These are phyloP conservation scores for Macrolepiota albuminosa DNA, from an alignment of 768 basidiomycete species.

Conservation along the genomic window DNA sequence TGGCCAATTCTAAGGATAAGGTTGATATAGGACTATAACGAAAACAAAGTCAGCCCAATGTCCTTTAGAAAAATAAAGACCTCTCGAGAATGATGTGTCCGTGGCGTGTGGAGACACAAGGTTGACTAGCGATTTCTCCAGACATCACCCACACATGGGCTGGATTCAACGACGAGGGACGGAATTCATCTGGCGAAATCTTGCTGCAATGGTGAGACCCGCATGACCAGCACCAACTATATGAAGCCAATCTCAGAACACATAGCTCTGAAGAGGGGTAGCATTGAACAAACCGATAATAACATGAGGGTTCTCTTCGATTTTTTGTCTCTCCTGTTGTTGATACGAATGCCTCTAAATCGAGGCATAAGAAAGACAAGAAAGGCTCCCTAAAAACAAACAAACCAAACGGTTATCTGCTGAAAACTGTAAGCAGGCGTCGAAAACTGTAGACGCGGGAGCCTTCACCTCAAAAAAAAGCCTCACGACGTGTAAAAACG, in stretches of 20 bases:
- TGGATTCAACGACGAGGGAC: conserved; percentile 53
- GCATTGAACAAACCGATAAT: conserved; percentile 28
- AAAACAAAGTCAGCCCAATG: not conserved
- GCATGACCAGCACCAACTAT: conserved; percentile 58
- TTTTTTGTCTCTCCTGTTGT: conserved; percentile 24
- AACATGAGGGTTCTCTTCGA: conserved; percentile 35
- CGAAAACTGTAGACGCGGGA: too few species aligned
- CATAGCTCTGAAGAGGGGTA: not conserved
- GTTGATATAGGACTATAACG: conserved; percentile 33
- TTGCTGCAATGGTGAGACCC: conserved; percentile 56
- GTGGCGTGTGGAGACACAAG: conserved; percentile 35
- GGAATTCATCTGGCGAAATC: conserved; percentile 53
- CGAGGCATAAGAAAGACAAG: too few species aligned
- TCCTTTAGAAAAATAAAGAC: not conserved
- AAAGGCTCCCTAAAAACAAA: too few species aligned
- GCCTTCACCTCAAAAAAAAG: too few species aligned
- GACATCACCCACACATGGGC: conserved; percentile 50
- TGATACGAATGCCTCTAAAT: too few species aligned
- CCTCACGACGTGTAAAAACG: too few species aligned
- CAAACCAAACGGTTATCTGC: too few species aligned
- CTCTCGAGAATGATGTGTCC: conserved; percentile 10
- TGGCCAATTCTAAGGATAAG: conserved; percentile 36
- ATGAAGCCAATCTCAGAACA: conserved; percentile 27
- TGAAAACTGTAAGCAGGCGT: too few species aligned
- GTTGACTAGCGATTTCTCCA: conserved; percentile 54